These are phyloP conservation scores for Pichia sp. DNA, from an alignment of 1,139 yeast species.

Conservation along the genomic window DNA sequence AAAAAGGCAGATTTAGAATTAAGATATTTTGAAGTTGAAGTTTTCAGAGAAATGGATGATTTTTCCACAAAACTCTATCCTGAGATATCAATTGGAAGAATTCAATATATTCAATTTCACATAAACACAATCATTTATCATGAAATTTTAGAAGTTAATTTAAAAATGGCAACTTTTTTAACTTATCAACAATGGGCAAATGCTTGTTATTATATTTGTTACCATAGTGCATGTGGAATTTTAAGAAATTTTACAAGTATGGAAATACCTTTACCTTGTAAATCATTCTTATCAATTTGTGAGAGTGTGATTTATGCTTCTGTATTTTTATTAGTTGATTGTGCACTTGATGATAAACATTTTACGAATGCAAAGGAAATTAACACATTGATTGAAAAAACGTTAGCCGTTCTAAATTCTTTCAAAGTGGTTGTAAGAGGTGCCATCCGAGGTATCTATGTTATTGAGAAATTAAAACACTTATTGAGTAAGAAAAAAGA, in stretches of 20 bases:
- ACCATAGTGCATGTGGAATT: constrained; percentile 17
- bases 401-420: constrained; percentile 20
- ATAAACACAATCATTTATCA: constrained; percentile 16
- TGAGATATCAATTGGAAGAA: constrained; percentile 3
- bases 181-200: constrained; percentile 21
- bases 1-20: constrained; percentile 25
- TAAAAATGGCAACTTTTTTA: constrained; percentile 25
- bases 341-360: constrained; percentile 20
- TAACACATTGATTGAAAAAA: constrained; percentile 14
- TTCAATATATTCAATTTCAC: constrained; percentile 19
- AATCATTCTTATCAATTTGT: constrained; percentile 21
- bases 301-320: constrained; percentile 23
- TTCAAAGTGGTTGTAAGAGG: constrained; percentile 23
- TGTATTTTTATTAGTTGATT: constrained; percentile 26
- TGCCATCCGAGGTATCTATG: constrained; percentile 26
- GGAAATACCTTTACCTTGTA: constrained; percentile 16
- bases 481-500: constrained; percentile 12
- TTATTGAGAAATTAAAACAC: constrained; percentile 21
- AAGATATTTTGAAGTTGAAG: constrained; percentile 19
- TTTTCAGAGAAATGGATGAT: constrained; percentile 17
- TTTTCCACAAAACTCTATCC: constrained; percentile 14
- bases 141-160: constrained; percentile 26
- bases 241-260: constrained; percentile 16
- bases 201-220: constrained; percentile 20
- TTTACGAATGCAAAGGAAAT: constrained; percentile 14